phyloP scores from a whole-genome alignment of 768 basidiomycete species.

The Amanita exitialis region DNA sequence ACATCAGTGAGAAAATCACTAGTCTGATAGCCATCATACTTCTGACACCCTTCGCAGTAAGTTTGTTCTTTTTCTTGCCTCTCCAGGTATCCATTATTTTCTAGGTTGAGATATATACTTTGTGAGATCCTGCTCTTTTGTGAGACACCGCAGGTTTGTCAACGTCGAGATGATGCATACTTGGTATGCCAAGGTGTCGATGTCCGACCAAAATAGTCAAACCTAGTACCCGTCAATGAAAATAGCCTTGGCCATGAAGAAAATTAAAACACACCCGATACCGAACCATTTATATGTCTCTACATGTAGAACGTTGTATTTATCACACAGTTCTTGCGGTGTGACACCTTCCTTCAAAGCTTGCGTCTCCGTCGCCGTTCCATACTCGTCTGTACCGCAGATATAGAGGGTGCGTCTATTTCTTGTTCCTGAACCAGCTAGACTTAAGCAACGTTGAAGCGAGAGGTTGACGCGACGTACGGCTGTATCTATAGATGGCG shows the following conservation, averaged over 20 bases:
- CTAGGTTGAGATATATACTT: conserved; percentile 78
- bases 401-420: conserved; percentile 90
- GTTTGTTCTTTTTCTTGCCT: conserved; percentile 88
- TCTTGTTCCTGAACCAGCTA: conserved; percentile 39
- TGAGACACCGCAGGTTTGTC: background rate
- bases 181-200: conserved; percentile 85
- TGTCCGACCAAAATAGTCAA: conserved; percentile 94
- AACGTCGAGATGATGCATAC: conserved; percentile 31
- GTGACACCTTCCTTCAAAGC: conserved; percentile 82
- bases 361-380: conserved; percentile 98
- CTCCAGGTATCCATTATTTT: conserved; percentile 65
- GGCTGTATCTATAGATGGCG: conserved; percentile 40
- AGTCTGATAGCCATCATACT: conserved; percentile 31
- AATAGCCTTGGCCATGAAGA: background rate
- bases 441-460: conserved; percentile 5
- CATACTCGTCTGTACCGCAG: conserved; percentile 98
- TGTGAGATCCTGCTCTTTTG: conserved; percentile 64
- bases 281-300: conserved; percentile 98
- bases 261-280: conserved; percentile 50
- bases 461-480: conserved; percentile 24
- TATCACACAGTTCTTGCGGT: conserved; percentile 77
- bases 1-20: background rate
- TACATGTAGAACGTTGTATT: conserved; percentile 80
- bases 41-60: conserved; percentile 86
- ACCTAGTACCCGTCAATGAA: conserved; percentile 33